These are phyloP conservation scores for Phoenix dactylifera DNA, from an alignment of 176 grass and related monocot genomes.

Conservation along the genomic window DNA sequence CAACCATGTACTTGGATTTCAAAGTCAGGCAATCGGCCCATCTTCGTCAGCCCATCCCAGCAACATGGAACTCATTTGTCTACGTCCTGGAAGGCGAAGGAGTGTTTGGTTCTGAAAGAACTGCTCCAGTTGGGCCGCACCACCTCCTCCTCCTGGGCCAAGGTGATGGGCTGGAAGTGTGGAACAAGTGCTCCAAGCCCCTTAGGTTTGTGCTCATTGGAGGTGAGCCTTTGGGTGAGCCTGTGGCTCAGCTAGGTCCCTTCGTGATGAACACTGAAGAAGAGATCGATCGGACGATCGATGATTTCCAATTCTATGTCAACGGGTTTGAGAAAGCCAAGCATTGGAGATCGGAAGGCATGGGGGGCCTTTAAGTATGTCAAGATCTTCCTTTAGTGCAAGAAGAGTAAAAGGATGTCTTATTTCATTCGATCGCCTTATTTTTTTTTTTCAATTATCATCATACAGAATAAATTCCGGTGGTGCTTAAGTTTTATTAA, in stretches of 20 bases:
- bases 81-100: constrained; percentile 83
- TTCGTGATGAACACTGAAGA: constrained; percentile 99
- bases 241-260: constrained; percentile 71
- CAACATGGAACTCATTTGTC: constrained; percentile 68
- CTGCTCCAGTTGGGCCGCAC: constrained; percentile 38
- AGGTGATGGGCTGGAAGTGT: constrained; percentile 60
- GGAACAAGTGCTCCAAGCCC: constrained; percentile 48
- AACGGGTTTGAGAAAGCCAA: constrained; percentile 93
- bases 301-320: constrained; percentile 63
- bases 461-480: no score
- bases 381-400: no score
- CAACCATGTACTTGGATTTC: constrained; percentile 97
- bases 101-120: constrained; percentile 45
- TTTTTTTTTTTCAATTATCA: no score
- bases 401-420: no score
- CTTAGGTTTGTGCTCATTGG: constrained; percentile 65
- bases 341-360: constrained; percentile 71
- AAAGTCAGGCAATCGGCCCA: constrained; percentile 40
- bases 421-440: no score
- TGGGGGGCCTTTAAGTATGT: constrained; percentile 10
- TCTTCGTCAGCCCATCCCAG: constrained; percentile 47
- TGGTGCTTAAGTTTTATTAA: no score
- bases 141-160: constrained; percentile 53
- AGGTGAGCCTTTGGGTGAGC: constrained; percentile 81
- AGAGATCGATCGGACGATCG: constrained; percentile 85